Evolutionary conservation across 2,329 filamentous ascomycete species (phyloP).

Genomic region (Chaetomium globosum): DNA sequence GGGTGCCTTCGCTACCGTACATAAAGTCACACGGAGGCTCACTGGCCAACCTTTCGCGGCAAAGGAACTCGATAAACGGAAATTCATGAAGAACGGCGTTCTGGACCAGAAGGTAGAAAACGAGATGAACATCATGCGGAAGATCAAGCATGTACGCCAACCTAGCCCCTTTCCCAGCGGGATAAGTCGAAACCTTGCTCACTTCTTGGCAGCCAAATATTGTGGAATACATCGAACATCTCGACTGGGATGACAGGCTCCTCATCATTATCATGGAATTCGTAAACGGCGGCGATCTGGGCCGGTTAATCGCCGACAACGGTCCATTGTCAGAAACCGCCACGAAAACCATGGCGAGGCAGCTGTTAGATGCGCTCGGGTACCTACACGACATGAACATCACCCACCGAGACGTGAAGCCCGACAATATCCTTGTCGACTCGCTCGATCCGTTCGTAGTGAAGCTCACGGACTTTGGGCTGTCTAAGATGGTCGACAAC

Average conservation of each 20-base stretch:
- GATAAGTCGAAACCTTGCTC: conserved; percentile 1
- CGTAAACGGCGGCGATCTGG: conserved; percentile 79
- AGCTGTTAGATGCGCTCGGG: conserved; percentile 78
- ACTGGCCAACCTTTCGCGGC: conserved; percentile 84
- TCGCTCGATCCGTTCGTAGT: conserved; percentile 73
- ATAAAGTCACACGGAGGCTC: conserved; percentile 83
- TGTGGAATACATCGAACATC: conserved; percentile 85
- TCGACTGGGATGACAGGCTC: conserved; percentile 77
- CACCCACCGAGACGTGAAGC: conserved; percentile 97
- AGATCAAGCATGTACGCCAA: conserved; percentile 74
- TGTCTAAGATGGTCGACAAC: conserved; percentile 91
- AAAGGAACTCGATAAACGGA: conserved; percentile 91
- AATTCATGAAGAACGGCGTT: conserved; percentile 89
- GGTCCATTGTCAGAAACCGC: conserved; percentile 67
- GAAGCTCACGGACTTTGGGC: conserved; percentile 93
- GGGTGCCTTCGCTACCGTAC: conserved; percentile 92
- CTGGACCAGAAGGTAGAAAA: conserved; percentile 92
- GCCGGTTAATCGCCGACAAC: conserved; percentile 66
- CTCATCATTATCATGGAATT: conserved; percentile 99
- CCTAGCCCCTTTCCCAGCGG: background rate
- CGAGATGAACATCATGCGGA: conserved; percentile 94
- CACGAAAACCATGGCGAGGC: conserved; percentile 71
- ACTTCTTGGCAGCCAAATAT: conserved; percentile 68
- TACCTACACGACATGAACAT: conserved; percentile 89
- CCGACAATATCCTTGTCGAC: conserved; percentile 91